Base-by-base conservation (phyloP, 108 stramenopile genomes). In the Phaeodactylum tricornutum region DNA sequence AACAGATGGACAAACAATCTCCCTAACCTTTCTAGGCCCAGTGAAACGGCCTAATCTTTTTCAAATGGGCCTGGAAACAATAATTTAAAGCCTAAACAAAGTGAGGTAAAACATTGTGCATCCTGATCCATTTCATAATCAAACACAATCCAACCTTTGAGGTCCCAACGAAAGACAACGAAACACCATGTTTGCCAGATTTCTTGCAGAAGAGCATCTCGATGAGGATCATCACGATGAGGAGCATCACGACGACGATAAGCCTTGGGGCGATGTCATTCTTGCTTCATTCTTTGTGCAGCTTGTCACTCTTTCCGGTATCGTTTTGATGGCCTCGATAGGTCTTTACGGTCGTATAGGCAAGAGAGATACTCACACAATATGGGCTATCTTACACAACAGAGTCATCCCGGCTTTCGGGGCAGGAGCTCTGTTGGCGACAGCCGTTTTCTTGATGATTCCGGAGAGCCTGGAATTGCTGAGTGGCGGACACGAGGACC, bases 371-470 rank as follows among this genome's bases (percentile, higher is more conserved):
- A 38, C 41, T n/a, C n/a, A n/a, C n/a, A n/a, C n/a, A n/a, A n/a
- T n/a, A n/a, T n/a, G n/a, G n/a, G 38, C 39, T 35, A 21, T 9
- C 19, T 5, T 33, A n/a, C 40, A 49, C 31, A n/a, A 16, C 30
- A 20, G 17, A 17, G 16, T 29, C 5, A 32, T 50, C 2, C 47
- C 48, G 5, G 31, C 16, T 3, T 36, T 22, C 38, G 50, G 20
- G 20, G 26, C 44, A 20, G 81, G 85, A 28, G 74, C 86, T 0
- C 23, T 83, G 36, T 37, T 80, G 29, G 78, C 74, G 9, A 78
- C 75, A 16, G 50, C 80, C 7, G 65, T 78, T 22, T 81, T 83
- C 50, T 27, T 83, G 20, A 25, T 81, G 21, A 43, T 83, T 16
- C 74, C 79, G 19, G 87, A 87, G 43, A 41, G 71, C 2, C 21